phyloP scores from a whole-genome alignment of 306 rosid species.

The Cyamopsis tetragonoloba region DNA sequence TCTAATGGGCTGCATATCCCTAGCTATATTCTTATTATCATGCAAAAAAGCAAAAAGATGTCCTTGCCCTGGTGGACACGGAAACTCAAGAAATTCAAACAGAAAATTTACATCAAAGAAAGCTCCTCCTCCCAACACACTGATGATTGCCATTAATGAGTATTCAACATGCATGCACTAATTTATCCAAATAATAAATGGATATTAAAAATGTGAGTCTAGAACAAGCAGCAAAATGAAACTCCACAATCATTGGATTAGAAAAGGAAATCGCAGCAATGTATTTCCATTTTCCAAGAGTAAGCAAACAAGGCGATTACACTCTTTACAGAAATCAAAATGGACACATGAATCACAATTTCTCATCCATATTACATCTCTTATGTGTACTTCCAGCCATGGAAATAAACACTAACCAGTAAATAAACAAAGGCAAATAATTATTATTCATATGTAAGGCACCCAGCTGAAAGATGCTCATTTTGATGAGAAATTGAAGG shows the following conservation, averaged over 20 bases:
- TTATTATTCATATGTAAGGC: conserved; percentile 20
- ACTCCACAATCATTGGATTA: neutral
- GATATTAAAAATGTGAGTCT: neutral
- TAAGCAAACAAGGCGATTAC: conserved; percentile 18
- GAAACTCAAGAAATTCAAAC: neutral
- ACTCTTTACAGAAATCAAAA: conserved; percentile 26
- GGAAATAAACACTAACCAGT: conserved; percentile 6
- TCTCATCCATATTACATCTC: conserved; percentile 27
- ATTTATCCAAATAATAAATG: neutral
- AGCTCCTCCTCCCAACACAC: neutral
- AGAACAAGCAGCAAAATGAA: neutral
- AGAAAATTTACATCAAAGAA: neutral
- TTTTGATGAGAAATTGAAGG: neutral
- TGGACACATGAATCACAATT: conserved; percentile 27
- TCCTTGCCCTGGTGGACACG: neutral
- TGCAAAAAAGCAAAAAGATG: conserved; percentile 1
- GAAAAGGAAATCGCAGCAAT: neutral
- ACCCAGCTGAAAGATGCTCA: neutral
- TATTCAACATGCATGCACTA: conserved; percentile 3
- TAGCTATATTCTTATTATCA: neutral
- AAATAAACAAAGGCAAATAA: conserved; percentile 6
- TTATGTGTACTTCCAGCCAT: conserved; percentile 13
- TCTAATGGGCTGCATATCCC: neutral
- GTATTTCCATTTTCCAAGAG: neutral
- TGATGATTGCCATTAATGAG: neutral